phyloP scores from a whole-genome alignment of 805 yeast species.

The Pichia cabralensis region DNA sequence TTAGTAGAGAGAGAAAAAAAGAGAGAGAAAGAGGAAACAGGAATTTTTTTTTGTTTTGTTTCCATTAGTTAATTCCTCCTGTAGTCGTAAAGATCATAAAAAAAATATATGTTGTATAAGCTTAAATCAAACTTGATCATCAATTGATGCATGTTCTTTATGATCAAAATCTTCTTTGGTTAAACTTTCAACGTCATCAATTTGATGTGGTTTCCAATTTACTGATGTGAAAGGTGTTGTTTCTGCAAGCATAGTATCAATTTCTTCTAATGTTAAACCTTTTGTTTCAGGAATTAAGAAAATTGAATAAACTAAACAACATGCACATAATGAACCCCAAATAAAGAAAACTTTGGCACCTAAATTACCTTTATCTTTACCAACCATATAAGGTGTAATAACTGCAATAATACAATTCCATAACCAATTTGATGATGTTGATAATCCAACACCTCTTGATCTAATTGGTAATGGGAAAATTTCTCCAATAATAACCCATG shows the following conservation, averaged over 20 bases:
- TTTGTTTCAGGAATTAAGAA: conserved; percentile 70
- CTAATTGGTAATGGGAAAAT: conserved; percentile 65
- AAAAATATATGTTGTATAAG: no score
- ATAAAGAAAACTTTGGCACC: conserved; percentile 61
- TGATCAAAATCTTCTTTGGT: conserved; percentile 1
- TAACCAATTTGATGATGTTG: conserved; percentile 73
- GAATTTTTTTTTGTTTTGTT: background rate
- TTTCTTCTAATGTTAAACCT: conserved; percentile 76
- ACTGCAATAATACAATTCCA: conserved; percentile 71
- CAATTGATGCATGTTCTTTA: background rate
- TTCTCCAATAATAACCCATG: conserved; percentile 58
- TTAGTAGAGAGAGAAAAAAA: no score
- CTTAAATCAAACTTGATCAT: background rate
- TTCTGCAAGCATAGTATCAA: conserved; percentile 38
- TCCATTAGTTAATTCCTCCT: no score
- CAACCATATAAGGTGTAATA: conserved; percentile 66
- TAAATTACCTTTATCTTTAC: conserved; percentile 49
- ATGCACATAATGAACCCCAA: conserved; percentile 45
- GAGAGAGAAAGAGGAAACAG: background rate
- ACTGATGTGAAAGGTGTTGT: conserved; percentile 27
- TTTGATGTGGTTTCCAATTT: conserved; percentile 26
- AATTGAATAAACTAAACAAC: conserved; percentile 55
- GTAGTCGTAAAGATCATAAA: no score
- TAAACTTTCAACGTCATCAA: conserved; percentile 4
- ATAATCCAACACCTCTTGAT: conserved; percentile 60